Evolutionary conservation across 441 rosid genomes (phyloP).

Genomic region (Theobroma grandiflorum): DNA sequence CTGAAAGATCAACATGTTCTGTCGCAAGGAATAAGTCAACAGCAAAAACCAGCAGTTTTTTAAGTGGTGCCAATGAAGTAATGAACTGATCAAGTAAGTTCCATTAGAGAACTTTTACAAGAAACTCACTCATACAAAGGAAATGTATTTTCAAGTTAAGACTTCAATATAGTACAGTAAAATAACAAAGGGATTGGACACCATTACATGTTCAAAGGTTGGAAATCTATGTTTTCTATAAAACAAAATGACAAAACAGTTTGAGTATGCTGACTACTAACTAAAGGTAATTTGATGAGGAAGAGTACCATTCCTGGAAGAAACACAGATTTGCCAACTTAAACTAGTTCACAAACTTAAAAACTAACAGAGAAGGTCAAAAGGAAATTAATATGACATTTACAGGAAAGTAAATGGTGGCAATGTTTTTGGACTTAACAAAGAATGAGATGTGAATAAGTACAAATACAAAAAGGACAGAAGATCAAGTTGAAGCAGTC

Average conservation of each 20-base stretch:
- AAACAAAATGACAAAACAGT: background rate
- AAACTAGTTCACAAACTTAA: background rate
- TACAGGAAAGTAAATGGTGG: background rate
- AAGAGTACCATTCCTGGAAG: background rate
- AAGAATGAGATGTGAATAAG: background rate
- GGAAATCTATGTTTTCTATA: background rate
- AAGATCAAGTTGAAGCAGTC: background rate
- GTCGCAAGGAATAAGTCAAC: slow-evolving; percentile 42
- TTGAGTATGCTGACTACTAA: background rate
- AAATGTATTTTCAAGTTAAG: background rate
- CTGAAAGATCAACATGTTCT: slow-evolving; percentile 37
- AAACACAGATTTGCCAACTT: background rate
- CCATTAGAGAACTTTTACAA: slow-evolving; percentile 23
- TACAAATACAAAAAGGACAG: background rate
- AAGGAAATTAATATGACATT: background rate
- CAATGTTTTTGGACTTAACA: background rate
- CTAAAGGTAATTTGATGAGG: background rate
- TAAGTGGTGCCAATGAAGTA: slow-evolving; percentile 40
- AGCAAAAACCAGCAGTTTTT: slow-evolving; percentile 38
- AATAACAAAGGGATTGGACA: background rate
- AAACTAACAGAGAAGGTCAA: background rate
- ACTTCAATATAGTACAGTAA: background rate
- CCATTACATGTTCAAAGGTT: background rate
- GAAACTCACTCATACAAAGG: slow-evolving; percentile 3
- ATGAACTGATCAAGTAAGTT: slow-evolving; percentile 32